phyloP scores from a whole-genome alignment of 495 filamentous ascomycete species.

The Hamigera avellanea region DNA sequence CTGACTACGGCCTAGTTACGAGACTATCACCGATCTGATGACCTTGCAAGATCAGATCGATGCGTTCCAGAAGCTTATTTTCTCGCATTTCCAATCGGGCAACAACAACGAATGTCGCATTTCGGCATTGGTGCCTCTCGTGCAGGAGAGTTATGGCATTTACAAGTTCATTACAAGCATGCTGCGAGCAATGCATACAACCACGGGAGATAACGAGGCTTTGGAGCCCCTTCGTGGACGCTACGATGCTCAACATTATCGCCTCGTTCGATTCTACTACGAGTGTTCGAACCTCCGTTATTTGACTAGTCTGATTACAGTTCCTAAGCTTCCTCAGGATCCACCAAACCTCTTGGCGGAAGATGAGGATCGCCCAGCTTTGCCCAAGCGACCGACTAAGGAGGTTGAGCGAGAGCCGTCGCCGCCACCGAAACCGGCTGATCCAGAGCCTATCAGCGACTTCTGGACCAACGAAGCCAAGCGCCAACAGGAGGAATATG shows the following conservation, averaged over 20 bases:
- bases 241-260: slow-evolving; percentile 92
- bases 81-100: slow-evolving; percentile 83
- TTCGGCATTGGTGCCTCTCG: slow-evolving; percentile 81
- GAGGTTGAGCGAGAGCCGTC: slow-evolving; percentile 46
- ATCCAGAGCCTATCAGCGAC: slow-evolving; percentile 91
- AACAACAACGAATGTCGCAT: slow-evolving; percentile 96
- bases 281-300: slow-evolving; percentile 97
- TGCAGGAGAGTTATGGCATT: slow-evolving; percentile 97
- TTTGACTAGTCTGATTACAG: slow-evolving; percentile 87
- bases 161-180: slow-evolving; percentile 95
- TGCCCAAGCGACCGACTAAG: slow-evolving; percentile 68
- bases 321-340: slow-evolving; percentile 90
- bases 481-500: slow-evolving; percentile 85
- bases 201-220: slow-evolving; percentile 92
- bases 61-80: slow-evolving; percentile 93
- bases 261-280: slow-evolving; percentile 94
- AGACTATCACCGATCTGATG: slow-evolving; percentile 96
- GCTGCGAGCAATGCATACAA: slow-evolving; percentile 92
- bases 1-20: slow-evolving; percentile 48
- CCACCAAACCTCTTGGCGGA: slow-evolving; percentile 80
- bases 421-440: slow-evolving; percentile 54
- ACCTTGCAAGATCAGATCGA: slow-evolving; percentile 95
- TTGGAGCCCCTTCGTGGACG: slow-evolving; percentile 74
- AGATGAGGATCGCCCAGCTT: slow-evolving; percentile 68
- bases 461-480: slow-evolving; percentile 94